Percentiles rank a stretch among this genome's conserved stretches.
Conservation (phyloP, 1,139 yeast genomes). For the Debaryomyces psychrophilus region DNA sequence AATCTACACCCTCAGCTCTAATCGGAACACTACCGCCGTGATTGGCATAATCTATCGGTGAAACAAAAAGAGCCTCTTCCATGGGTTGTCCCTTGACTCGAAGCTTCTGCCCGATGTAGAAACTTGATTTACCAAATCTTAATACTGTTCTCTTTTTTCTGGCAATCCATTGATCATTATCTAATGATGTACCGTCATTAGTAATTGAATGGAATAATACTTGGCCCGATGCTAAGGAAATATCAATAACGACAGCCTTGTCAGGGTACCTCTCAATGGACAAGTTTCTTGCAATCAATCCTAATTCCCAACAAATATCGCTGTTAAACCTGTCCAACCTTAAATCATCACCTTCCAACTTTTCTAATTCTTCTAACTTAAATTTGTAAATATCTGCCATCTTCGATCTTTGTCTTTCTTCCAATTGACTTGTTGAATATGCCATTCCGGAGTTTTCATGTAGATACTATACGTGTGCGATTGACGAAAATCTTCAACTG, state of each 20-base stretch:
- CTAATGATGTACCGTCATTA: slow-evolving; percentile 45
- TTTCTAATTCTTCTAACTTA: slow-evolving; percentile 18
- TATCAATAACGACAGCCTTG: slow-evolving; percentile 52
- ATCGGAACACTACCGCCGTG: slow-evolving; percentile 70
- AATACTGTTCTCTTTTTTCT: slow-evolving; percentile 56
- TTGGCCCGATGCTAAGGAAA: slow-evolving; percentile 53
- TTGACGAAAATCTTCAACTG: not conserved
- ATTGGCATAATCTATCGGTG: slow-evolving; percentile 52
- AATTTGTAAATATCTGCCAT: slow-evolving; percentile 18
- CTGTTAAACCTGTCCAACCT: slow-evolving; percentile 29
- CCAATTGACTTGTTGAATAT: not conserved
- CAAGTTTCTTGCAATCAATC: slow-evolving; percentile 33
- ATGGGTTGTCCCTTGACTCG: slow-evolving; percentile 30
- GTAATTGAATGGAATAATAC: slow-evolving; percentile 55
- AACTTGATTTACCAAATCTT: slow-evolving; percentile 57
- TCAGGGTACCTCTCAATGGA: slow-evolving; percentile 25
- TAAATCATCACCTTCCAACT: slow-evolving; percentile 24
- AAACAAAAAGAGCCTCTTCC: slow-evolving; percentile 45
- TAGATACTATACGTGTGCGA: not conserved
- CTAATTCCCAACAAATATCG: slow-evolving; percentile 43
- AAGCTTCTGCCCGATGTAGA: slow-evolving; percentile 54
- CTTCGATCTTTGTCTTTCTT: not conserved
- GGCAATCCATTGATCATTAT: slow-evolving; percentile 62
- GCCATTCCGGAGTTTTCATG: not conserved
- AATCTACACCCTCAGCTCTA: slow-evolving; percentile 44